Evolutionary conservation across 2,329 filamentous ascomycete species (phyloP).

Genomic region (Zymoseptoria tritici): DNA sequence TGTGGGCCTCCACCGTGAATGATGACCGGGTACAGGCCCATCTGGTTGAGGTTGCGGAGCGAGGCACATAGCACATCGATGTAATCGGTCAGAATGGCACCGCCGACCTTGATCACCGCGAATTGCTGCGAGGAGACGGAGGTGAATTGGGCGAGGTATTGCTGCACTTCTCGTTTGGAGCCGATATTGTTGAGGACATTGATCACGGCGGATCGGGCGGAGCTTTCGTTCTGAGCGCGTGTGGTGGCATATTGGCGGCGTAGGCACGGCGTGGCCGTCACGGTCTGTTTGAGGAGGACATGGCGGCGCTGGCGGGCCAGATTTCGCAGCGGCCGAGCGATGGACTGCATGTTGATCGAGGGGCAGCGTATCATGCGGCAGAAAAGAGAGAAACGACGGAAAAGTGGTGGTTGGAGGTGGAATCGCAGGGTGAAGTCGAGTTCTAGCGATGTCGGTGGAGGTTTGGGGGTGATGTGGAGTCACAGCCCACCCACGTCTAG

Average conservation of each 20-base stretch:
- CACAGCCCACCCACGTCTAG: not conserved
- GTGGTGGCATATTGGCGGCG: constrained; percentile 15
- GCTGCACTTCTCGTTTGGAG: constrained; percentile 91
- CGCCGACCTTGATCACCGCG: constrained; percentile 96
- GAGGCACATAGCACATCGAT: constrained; percentile 85
- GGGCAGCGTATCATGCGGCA: constrained; percentile 5
- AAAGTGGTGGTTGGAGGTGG: not conserved
- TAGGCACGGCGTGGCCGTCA: not conserved
- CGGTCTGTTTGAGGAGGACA: not conserved
- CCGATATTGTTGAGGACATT: constrained; percentile 92
- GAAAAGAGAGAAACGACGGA: not conserved
- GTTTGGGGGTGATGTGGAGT: not conserved
- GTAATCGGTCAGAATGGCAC: constrained; percentile 90
- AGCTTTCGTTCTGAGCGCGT: constrained; percentile 41
- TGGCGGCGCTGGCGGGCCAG: not conserved
- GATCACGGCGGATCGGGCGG: constrained; percentile 72
- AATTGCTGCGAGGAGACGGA: constrained; percentile 96
- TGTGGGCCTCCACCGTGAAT: constrained; percentile 94
- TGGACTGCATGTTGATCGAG: constrained; percentile 7
- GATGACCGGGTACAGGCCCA: constrained; percentile 89
- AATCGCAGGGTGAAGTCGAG: not conserved
- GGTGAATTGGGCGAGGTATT: constrained; percentile 95
- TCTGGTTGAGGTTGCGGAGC: constrained; percentile 85
- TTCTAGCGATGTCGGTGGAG: not conserved
- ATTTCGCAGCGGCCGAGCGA: constrained; percentile 7